Percentiles rank a stretch among this genome's conserved stretches.
phyloP scores from a whole-genome alignment of 2,329 filamentous ascomycete genomes.

The Colletotrichum spinosum region DNA sequence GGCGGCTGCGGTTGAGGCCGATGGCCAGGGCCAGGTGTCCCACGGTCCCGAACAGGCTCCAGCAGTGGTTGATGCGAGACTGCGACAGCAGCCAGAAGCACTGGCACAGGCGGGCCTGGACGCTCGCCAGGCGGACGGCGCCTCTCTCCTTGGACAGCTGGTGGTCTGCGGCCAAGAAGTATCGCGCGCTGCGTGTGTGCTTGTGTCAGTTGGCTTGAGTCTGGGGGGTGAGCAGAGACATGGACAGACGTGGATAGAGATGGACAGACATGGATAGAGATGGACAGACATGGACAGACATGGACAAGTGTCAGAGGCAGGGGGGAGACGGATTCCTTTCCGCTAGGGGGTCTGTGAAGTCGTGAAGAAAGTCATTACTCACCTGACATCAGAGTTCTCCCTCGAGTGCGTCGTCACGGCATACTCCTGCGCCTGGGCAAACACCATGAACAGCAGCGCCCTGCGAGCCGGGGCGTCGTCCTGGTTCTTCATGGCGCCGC shows the following conservation, averaged over 20 bases:
- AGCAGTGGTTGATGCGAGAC: constrained; percentile 60
- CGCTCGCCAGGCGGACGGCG: constrained; percentile 50
- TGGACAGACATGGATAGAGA: background rate
- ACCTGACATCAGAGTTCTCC: constrained; percentile 33
- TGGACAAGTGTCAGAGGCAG: too few species aligned
- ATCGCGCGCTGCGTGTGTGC: constrained; percentile 41
- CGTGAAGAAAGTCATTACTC: background rate
- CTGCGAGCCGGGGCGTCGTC: constrained; percentile 44
- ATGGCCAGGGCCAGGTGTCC: constrained; percentile 53
- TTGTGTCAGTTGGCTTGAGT: background rate
- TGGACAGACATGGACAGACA: background rate
- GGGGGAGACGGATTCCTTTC: background rate
- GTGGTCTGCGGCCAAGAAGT: constrained; percentile 50
- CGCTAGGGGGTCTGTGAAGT: background rate
- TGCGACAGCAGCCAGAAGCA: constrained; percentile 57
- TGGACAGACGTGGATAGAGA: background rate
- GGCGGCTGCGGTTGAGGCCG: constrained; percentile 52
- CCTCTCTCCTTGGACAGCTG: constrained; percentile 53
- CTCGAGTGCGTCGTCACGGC: constrained; percentile 33
- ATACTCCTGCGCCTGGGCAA: constrained; percentile 63
- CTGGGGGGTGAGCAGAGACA: background rate
- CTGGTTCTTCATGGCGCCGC: constrained; percentile 43
- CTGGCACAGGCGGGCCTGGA: constrained; percentile 55
- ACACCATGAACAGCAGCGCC: constrained; percentile 61
- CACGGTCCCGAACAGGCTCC: constrained; percentile 58